Percentiles rank a stretch among this genome's conserved stretches.
Evolutionary conservation across 2,329 filamentous ascomycete genomes (phyloP).

Genomic region (Colletotrichum caudatum): DNA sequence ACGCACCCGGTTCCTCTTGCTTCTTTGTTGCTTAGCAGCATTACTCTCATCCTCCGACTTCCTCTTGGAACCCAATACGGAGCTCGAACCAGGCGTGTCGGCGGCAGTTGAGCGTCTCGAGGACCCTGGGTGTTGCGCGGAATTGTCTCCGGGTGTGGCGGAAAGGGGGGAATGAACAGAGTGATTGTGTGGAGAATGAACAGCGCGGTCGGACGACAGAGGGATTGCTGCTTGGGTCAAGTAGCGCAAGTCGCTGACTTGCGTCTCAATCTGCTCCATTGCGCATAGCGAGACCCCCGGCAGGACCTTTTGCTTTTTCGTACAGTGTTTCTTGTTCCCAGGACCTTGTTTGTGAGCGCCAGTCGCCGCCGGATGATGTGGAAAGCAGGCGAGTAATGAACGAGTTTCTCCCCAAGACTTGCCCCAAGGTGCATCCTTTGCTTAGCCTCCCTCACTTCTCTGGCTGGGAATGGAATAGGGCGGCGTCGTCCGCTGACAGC

Average conservation of each 20-base stretch:
- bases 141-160: constrained; percentile 61
- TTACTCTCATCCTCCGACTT: constrained; percentile 57
- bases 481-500: constrained; percentile 2
- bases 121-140: constrained; percentile 51
- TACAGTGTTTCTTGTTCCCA: not conserved
- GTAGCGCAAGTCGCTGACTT: constrained; percentile 66
- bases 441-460: constrained; percentile 26
- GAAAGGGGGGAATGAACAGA: constrained; percentile 47
- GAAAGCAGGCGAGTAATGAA: constrained; percentile 34
- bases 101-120: constrained; percentile 32
- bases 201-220: constrained; percentile 44
- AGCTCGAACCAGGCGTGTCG: constrained; percentile 30
- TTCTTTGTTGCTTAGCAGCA: constrained; percentile 64
- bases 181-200: constrained; percentile 46
- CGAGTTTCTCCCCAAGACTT: constrained; percentile 26
- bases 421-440: constrained; percentile 19
- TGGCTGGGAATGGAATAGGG: not conserved
- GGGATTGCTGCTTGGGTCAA: constrained; percentile 56
- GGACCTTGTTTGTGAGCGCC: constrained; percentile 18
- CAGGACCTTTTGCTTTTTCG: constrained; percentile 14
- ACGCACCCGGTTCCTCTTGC: constrained; percentile 70
- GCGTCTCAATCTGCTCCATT: constrained; percentile 68
- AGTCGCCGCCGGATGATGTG: constrained; percentile 11
- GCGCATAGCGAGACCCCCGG: constrained; percentile 37
- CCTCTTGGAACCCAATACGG: constrained; percentile 47